phyloP scores from a whole-genome alignment of 345 rosid genomes.

The Gossypium australe region DNA sequence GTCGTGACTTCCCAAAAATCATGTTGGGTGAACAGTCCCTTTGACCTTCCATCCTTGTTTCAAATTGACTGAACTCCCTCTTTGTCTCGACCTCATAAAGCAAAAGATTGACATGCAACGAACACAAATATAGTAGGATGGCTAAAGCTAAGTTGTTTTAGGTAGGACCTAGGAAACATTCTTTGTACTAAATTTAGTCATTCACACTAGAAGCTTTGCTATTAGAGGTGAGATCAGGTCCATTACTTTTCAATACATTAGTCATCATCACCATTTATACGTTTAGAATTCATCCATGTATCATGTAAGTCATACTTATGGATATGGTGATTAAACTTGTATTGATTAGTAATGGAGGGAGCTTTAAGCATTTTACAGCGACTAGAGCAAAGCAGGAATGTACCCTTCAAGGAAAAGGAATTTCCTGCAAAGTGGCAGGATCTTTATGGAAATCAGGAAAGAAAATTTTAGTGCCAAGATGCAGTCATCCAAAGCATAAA shows the following conservation, averaged over 20 bases:
- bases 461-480: conserved; percentile 1
- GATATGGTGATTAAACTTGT: too few species aligned
- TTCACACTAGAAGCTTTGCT: not conserved
- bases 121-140: not conserved
- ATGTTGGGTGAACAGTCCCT: conserved; percentile 65
- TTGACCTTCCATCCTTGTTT: conserved; percentile 65
- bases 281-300: too few species aligned
- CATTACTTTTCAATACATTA: too few species aligned
- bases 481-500: not conserved
- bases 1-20: conserved; percentile 12
- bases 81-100: not conserved
- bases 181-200: not conserved
- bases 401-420: conserved; percentile 4
- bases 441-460: conserved; percentile 48
- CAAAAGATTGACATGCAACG: not conserved
- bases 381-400: conserved; percentile 8
- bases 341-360: too few species aligned
- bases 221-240: too few species aligned
- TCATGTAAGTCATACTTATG: too few species aligned
- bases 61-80: not conserved
- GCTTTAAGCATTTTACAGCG: too few species aligned
- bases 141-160: not conserved
- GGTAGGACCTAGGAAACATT: not conserved
- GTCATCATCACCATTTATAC: too few species aligned
- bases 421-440: conserved; percentile 53